Base-by-base conservation (phyloP, 129 eudicot genomes). In the Deinandra increscens region DNA sequence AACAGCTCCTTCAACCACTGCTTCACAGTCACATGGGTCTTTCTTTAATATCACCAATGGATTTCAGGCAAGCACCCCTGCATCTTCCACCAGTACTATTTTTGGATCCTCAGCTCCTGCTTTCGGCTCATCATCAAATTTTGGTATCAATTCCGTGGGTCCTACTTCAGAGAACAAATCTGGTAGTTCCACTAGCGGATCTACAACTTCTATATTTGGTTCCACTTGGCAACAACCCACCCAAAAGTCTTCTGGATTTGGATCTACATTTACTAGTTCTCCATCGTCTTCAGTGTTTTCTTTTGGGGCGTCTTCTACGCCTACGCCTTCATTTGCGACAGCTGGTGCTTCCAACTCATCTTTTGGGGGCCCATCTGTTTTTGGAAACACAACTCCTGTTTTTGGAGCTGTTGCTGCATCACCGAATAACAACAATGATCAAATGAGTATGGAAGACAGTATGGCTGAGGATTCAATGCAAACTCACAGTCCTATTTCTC, bases 401-500 rank as follows among this genome's bases (percentile, higher is more conserved):
- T 75, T 79, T 44, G 76, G 79, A 64, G 65, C 78, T 17, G 63
- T 26, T 5, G 4, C 54, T 11, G 5, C 71, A 20, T 51, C 86
- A 61, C 72, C 83, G 6, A 66, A 78, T 42, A 84, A 82, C 22
- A 87, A 61, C 39, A 76, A 74, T 62, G 85, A 86, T 81, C 96
- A 83, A 51, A 86, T 86, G 95, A 89, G 72, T 63, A 81, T 80
- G 81, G 98, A 91, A 72, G 96, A 93, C 71, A 86, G 85, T 78
- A 93, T 93, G 98, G 98, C 95, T 7, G 98, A 93, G 83, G 98
- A 93, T 73, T 86, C 94, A 14, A 78, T 86, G 84, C 96, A 89
- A 49, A 64, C 85, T 42, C 69, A 96, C 0, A 65, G 79, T 33
- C 82, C 95, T 34, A 55, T 86, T 14, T 48, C 69, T 12, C 60